Percentiles rank a stretch among this genome's conserved stretches.
Conservation (phyloP, 1,284 basidiomycete species). For the Phellinidium pouzarii region DNA sequence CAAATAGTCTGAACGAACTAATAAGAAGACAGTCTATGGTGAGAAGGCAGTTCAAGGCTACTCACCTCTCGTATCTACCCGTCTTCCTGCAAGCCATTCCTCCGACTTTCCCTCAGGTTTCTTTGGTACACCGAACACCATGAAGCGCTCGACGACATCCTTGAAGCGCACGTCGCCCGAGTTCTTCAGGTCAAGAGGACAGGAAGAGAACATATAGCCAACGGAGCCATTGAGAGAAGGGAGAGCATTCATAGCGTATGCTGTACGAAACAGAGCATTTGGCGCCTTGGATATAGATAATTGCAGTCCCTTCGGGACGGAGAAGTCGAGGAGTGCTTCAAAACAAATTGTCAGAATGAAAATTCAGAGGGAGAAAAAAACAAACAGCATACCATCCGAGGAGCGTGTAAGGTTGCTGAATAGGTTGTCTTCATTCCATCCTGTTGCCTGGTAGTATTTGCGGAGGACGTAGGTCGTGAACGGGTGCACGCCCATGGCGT, state of each 20-base stretch:
- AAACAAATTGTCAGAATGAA: conserved; percentile 25
- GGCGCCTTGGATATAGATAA: conserved; percentile 86
- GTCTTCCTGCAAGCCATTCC: conserved; percentile 72
- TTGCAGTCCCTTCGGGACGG: conserved; percentile 71
- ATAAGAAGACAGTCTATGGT: conserved; percentile 18
- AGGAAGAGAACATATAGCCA: conserved; percentile 89
- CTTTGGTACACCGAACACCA: conserved; percentile 71
- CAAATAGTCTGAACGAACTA: conserved; percentile 62
- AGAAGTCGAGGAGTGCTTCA: conserved; percentile 80
- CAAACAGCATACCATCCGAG: conserved; percentile 61
- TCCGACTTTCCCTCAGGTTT: conserved; percentile 70
- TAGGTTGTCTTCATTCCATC: conserved; percentile 95
- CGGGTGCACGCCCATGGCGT: conserved; percentile 53
- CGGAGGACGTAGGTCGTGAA: conserved; percentile 86
- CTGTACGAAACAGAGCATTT: conserved; percentile 84
- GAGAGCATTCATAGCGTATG: conserved; percentile 87
- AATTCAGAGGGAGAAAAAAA: conserved; percentile 20
- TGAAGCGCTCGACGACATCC: conserved; percentile 82
- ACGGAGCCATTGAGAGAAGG: conserved; percentile 89
- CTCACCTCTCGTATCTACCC: conserved; percentile 73
- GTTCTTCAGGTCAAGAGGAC: conserved; percentile 64
- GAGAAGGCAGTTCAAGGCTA: conserved; percentile 19
- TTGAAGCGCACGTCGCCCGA: conserved; percentile 79
- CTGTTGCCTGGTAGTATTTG: conserved; percentile 84
- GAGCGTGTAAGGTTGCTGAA: conserved; percentile 88